A percentile compares a stretch with the other conserved stretches of the same genome.
Conservation (phyloP, 2,329 filamentous ascomycete species). For the Dothideomycetidae sp. region DNA sequence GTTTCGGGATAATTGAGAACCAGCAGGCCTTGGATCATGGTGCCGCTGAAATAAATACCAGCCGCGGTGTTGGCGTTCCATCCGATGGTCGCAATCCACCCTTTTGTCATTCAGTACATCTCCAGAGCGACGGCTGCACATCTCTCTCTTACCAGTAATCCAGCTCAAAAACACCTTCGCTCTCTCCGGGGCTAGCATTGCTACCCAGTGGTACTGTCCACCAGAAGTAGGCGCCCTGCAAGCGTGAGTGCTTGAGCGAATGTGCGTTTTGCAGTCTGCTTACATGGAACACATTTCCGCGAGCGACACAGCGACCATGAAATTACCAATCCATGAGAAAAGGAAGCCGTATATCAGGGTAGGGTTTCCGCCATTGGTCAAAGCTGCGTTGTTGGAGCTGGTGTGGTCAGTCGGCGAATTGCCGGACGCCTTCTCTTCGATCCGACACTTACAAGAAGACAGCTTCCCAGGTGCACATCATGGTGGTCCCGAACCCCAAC, state of each 20-base stretch:
- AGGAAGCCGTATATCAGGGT: not conserved
- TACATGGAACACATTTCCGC: not conserved
- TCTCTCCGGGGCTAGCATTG: not conserved
- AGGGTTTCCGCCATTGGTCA: not conserved
- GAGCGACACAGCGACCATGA: not conserved
- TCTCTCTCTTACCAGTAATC: too few relatives aligned
- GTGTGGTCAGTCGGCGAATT: too few relatives aligned
- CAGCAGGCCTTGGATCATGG: constrained; percentile 16
- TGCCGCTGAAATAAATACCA: constrained; percentile 14
- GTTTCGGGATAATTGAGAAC: constrained; percentile 22
- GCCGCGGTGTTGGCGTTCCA: constrained; percentile 25
- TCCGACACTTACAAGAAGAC: not conserved
- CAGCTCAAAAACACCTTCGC: not conserved
- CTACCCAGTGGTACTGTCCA: not conserved
- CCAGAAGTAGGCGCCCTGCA: not conserved
- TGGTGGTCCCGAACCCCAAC: not conserved
- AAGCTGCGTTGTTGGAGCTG: not conserved
- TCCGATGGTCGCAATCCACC: constrained; percentile 25
- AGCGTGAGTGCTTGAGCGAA: not conserved
- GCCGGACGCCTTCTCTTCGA: too few relatives aligned
- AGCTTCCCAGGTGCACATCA: not conserved
- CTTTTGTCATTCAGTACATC: too few relatives aligned
- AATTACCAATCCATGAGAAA: not conserved
- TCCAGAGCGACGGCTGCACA: too few relatives aligned
- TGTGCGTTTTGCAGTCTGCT: not conserved